These are phyloP conservation scores for Penicillium frequentans DNA, from an alignment of 2,329 filamentous ascomycete species.

Conservation along the genomic window DNA sequence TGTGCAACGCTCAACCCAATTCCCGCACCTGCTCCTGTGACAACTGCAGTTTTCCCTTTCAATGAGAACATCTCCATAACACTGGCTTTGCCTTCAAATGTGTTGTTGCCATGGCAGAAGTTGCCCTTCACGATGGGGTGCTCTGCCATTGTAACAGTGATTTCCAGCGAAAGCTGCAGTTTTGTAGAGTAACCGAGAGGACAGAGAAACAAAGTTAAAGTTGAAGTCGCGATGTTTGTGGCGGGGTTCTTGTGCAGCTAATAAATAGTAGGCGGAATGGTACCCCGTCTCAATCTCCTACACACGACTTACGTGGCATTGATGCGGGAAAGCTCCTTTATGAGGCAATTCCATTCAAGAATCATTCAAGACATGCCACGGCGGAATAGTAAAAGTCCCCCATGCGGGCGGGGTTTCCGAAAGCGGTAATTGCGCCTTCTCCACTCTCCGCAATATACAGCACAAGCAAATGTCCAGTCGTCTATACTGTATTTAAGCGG, in stretches of 20 bases:
- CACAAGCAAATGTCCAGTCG: no score
- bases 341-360: not conserved
- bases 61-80: constrained; percentile 68
- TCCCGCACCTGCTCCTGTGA: constrained; percentile 68
- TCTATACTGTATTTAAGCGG: no score
- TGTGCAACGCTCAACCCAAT: constrained; percentile 67
- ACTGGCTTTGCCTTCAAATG: constrained; percentile 38
- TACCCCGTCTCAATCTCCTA: not conserved
- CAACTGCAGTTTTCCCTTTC: constrained; percentile 68
- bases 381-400: not conserved
- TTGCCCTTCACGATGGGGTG: not conserved
- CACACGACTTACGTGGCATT: not conserved
- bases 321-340: not conserved
- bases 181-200: not conserved
- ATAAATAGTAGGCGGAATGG: not conserved
- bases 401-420: not conserved
- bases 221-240: not conserved
- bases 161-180: not conserved
- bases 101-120: constrained; percentile 60
- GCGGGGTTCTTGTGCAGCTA: not conserved
- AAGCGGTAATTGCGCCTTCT: not conserved
- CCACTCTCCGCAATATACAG: not conserved
- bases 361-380: not conserved
- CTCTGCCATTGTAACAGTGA: not conserved
- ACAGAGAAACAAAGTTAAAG: not conserved